Conservation (phyloP, 2,329 filamentous ascomycete species). For the Penicillium corylophilum region DNA sequence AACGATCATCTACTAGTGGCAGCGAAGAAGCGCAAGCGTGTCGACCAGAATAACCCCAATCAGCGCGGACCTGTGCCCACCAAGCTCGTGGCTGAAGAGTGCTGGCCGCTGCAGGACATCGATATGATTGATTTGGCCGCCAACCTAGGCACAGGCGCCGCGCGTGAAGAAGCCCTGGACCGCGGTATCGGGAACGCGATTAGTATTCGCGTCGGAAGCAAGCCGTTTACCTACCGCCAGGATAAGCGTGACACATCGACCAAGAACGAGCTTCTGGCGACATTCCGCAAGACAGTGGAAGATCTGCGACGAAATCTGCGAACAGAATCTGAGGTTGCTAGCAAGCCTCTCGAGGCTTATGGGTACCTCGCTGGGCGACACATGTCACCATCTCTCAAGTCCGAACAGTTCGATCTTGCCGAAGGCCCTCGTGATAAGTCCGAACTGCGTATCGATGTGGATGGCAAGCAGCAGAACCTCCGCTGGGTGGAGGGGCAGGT, state of each 20-base stretch:
- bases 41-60: slow-evolving; percentile 59
- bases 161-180: slow-evolving; percentile 50
- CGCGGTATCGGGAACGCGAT: slow-evolving; percentile 75
- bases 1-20: slow-evolving; percentile 94
- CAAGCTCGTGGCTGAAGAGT: slow-evolving; percentile 88
- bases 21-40: slow-evolving; percentile 86
- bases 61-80: slow-evolving; percentile 52
- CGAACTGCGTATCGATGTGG: slow-evolving; percentile 85
- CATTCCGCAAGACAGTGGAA: slow-evolving; percentile 89
- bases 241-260: slow-evolving; percentile 76
- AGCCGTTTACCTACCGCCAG: slow-evolving; percentile 92
- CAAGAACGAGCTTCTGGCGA: slow-evolving; percentile 78
- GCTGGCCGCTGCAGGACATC: slow-evolving; percentile 90
- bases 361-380: slow-evolving; percentile 82
- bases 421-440: slow-evolving; percentile 72
- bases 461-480: slow-evolving; percentile 93
- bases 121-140: slow-evolving; percentile 83
- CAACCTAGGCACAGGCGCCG: slow-evolving; percentile 38
- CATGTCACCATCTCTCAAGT: slow-evolving; percentile 69
- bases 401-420: slow-evolving; percentile 73
- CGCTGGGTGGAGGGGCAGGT: slow-evolving; percentile 95
- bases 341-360: slow-evolving; percentile 79
- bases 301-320: slow-evolving; percentile 83
- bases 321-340: slow-evolving; percentile 82
- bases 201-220: slow-evolving; percentile 83